phyloP scores from a whole-genome alignment of 331 rosid genomes.

The Dryas integrifolia region DNA sequence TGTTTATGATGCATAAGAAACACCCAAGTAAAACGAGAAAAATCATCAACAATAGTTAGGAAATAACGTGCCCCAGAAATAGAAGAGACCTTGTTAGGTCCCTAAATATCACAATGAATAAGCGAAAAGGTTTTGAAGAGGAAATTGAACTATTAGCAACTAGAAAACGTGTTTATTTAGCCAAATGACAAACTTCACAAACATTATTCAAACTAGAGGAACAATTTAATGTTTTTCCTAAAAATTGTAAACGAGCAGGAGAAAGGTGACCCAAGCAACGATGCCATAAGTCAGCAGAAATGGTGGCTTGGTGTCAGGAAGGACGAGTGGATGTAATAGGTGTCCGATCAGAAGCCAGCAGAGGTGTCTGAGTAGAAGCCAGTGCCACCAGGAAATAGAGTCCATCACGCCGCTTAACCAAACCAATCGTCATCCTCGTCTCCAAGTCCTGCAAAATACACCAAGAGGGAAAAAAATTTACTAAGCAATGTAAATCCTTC shows the following conservation, averaged over 20 bases:
- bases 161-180: not conserved
- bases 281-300: not conserved
- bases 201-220: not conserved
- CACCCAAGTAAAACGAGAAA: too few species aligned
- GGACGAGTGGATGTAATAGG: too few species aligned
- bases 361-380: too few species aligned
- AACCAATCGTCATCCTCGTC: constrained; percentile 9
- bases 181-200: not conserved
- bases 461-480: not conserved
- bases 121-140: not conserved
- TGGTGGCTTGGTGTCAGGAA: not conserved
- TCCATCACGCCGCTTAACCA: not conserved
- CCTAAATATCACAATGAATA: not conserved
- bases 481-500: not conserved
- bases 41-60: too few species aligned
- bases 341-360: too few species aligned
- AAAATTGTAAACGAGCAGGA: not conserved
- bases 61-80: too few species aligned
- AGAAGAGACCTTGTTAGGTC: too few species aligned
- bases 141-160: not conserved
- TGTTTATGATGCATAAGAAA: too few species aligned
- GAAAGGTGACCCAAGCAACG: not conserved
- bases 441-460: not conserved
- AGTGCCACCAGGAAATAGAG: not conserved
- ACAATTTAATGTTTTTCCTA: not conserved